phyloP scores from a whole-genome alignment of 176 grass and related monocot genomes.

The Aegilops longissima region DNA sequence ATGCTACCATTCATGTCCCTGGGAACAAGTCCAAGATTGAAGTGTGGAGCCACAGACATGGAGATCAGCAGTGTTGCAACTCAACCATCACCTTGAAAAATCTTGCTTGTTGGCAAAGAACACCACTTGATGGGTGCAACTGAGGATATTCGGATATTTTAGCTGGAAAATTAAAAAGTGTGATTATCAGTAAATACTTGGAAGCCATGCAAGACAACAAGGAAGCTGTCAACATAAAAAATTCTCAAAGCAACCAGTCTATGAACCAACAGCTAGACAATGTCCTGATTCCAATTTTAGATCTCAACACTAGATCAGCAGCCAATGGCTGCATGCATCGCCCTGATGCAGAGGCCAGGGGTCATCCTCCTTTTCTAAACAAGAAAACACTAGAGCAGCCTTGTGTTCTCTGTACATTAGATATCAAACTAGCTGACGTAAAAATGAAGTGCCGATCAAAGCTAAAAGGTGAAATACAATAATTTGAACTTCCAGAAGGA shows the following conservation, averaged over 20 bases:
- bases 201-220: not conserved
- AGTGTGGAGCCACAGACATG: constrained; percentile 47
- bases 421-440: not conserved
- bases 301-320: not conserved
- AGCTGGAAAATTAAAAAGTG: not conserved
- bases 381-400: not conserved
- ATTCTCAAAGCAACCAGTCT: not conserved
- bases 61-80: constrained; percentile 22
- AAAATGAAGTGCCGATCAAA: not conserved
- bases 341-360: too few species aligned
- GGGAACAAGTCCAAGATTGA: constrained; percentile 49
- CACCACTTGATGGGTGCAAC: not conserved
- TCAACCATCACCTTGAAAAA: constrained; percentile 44
- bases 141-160: not conserved
- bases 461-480: not conserved
- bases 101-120: constrained; percentile 4
- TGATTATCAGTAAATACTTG: not conserved
- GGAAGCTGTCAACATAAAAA: not conserved
- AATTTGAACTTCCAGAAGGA: not conserved
- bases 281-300: not conserved
- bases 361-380: too few species aligned
- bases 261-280: not conserved
- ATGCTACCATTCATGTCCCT: constrained; percentile 57
- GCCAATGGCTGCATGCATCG: too few species aligned
- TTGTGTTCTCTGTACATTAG: not conserved